Base-by-base conservation (phyloP, 1,139 yeast species). In the Lipomyces yarrowii region DNA sequence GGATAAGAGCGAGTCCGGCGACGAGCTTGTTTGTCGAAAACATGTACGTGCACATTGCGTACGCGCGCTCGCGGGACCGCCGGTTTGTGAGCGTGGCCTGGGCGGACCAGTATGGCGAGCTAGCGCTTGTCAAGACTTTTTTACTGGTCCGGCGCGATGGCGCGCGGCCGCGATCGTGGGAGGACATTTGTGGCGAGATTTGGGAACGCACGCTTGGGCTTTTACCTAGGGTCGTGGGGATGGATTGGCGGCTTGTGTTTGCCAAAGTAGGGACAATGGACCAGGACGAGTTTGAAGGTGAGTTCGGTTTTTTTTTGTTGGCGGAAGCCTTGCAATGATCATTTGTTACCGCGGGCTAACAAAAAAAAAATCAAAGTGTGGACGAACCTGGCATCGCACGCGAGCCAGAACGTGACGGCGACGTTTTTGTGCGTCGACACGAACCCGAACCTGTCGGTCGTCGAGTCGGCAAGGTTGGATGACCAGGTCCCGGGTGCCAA, bases 41-140 rank as follows among this genome's bases (percentile, higher is more conserved):
- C 74, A 82, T 90, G 0, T 90, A 87, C 71, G 80, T 94, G 53
- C 98, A 93, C 75, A 81, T 94, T 37, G 93, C 97, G 0, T 94
- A 92, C 73, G 91, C 92, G 51, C 77, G 96, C 63, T 89, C 97
- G 0, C 81, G 85, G 4, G 97, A 93, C 74, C 87, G 86, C 69
- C 86, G 85, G 66, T 93, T 98, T 97, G 82, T 91, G 60, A 86
- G 88, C 35, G 96, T 91, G 0, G 89, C 96, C 0, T 91, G 98
- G 96, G 83, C 96, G 0, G 97, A 93, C 74, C 94, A 94, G 61
- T 83, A 84, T 73, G 97, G 97, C 0, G 81, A 81, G 10, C 82
- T 86, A 7, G 85, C 88, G 8, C 82, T 82, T 65, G 84, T 88
- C 0, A 89, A 87, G 71, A 84, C 93, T 2, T 74, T 85, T 54